phyloP scores from a whole-genome alignment of 2,329 filamentous ascomycete species.

The Verruconis gallopava region DNA sequence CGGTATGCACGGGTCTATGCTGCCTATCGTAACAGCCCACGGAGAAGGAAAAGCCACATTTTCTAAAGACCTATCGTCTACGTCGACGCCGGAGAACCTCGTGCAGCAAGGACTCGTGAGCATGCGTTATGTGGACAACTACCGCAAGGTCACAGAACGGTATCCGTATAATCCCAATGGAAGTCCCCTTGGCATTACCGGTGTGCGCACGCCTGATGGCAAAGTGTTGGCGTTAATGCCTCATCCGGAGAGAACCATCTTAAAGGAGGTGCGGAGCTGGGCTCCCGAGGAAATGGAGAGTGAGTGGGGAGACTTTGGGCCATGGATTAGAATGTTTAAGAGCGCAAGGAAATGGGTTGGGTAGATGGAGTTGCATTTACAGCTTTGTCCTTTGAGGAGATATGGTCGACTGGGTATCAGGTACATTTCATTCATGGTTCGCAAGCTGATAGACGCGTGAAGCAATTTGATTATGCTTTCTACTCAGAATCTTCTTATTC shows the following conservation, averaged over 20 bases:
- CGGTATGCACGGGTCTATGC: conserved; percentile 67
- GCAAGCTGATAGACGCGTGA: no score
- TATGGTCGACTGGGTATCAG: no score
- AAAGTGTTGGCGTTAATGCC: conserved; percentile 84
- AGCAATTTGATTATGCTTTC: no score
- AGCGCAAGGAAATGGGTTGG: conserved; percentile 83
- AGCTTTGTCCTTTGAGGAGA: no score
- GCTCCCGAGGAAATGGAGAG: conserved; percentile 47
- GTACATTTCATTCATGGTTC: no score
- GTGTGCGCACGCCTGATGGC: conserved; percentile 63
- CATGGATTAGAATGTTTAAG: conserved; percentile 77
- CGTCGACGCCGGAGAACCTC: conserved; percentile 37
- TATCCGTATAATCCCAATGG: conserved; percentile 91
- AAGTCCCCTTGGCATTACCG: conserved; percentile 67
- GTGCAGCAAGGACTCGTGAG: conserved; percentile 57
- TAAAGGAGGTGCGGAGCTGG: conserved; percentile 68
- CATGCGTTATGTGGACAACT: conserved; percentile 77
- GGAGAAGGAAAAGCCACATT: conserved; percentile 71
- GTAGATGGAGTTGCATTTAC: no score
- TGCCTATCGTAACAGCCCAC: conserved; percentile 82
- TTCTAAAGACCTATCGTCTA: conserved; percentile 23
- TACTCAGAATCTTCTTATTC: no score
- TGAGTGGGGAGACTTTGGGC: conserved; percentile 68
- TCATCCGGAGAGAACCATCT: conserved; percentile 79
- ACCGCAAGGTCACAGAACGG: conserved; percentile 56